phyloP scores from a whole-genome alignment of 805 yeast species.

The Saturnispora galanensis region DNA sequence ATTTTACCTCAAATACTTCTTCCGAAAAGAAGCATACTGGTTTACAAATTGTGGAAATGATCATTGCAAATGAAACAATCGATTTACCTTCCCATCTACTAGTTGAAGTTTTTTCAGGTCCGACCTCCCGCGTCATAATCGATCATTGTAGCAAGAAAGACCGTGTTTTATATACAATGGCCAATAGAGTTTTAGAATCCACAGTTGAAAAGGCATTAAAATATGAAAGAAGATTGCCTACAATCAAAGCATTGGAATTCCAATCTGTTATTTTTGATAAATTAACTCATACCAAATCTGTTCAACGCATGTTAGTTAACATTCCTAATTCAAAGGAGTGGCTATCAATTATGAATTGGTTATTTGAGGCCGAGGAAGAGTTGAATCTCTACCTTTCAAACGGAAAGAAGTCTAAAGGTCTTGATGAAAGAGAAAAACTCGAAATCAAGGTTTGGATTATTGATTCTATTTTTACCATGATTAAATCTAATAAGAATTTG shows the following conservation, averaged over 20 bases:
- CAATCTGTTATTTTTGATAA: slow-evolving; percentile 68
- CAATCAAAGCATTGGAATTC: slow-evolving; percentile 28
- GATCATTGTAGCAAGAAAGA: slow-evolving; percentile 64
- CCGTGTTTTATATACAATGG: slow-evolving; percentile 57
- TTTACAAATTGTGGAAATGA: slow-evolving; percentile 54
- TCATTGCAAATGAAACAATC: slow-evolving; percentile 26
- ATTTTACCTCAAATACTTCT: slow-evolving; percentile 68
- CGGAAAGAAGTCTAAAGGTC: slow-evolving; percentile 4
- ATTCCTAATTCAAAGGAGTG: slow-evolving; percentile 5
- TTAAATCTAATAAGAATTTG: slow-evolving; percentile 11
- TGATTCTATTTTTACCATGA: slow-evolving; percentile 8
- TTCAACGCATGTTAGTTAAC: slow-evolving; percentile 32
- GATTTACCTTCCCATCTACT: slow-evolving; percentile 13
- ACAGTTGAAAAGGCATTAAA: slow-evolving; percentile 31
- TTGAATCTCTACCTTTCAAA: slow-evolving; percentile 4
- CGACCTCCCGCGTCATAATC: slow-evolving; percentile 61
- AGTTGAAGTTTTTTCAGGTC: slow-evolving; percentile 40
- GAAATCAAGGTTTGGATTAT: slow-evolving; percentile 10
- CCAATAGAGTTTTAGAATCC: slow-evolving; percentile 40
- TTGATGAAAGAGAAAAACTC: slow-evolving; percentile 5
- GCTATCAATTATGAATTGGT: slow-evolving; percentile 10
- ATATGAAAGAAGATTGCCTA: slow-evolving; percentile 28
- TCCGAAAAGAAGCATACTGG: slow-evolving; percentile 85
- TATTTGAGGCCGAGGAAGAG: slow-evolving; percentile 7
- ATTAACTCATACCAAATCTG: slow-evolving; percentile 62